Percentiles rank a stretch among this genome's conserved stretches.
Evolutionary conservation across 139 green algal genomes (phyloP).

Genomic region (Volvox africanus): DNA sequence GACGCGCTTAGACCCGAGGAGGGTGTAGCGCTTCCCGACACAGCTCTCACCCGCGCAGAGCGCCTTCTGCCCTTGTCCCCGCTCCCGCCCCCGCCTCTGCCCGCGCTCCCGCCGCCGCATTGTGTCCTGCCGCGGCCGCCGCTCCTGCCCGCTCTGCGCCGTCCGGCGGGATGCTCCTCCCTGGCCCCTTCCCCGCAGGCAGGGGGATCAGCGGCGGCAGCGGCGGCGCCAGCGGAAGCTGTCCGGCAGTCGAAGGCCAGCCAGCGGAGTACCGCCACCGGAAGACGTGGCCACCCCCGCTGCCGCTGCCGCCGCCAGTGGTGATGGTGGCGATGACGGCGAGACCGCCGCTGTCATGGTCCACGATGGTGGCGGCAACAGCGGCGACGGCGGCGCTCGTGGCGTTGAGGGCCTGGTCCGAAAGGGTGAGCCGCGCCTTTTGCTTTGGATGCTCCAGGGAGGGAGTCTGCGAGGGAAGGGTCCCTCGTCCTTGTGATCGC

Average conservation of each 20-base stretch:
- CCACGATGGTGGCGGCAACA: too few relatives aligned
- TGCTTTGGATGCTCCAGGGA: too few relatives aligned
- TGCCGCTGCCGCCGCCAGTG: neutral
- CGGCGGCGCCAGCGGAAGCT: neutral
- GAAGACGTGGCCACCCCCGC: too few relatives aligned
- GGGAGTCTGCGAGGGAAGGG: too few relatives aligned
- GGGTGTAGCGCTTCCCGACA: neutral
- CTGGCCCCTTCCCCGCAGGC: neutral
- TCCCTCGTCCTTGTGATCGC: too few relatives aligned
- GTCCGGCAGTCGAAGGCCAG: neutral
- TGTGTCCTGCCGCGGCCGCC: neutral
- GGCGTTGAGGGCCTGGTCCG: neutral
- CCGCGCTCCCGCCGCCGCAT: neutral
- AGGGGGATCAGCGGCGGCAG: neutral
- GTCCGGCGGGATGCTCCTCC: neutral
- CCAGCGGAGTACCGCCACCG: neutral
- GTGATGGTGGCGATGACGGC: neutral
- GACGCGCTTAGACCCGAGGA: too few relatives aligned
- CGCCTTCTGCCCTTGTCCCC: too few relatives aligned
- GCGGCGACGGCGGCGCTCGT: neutral
- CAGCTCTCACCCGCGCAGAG: neutral
- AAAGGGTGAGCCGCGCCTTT: too few relatives aligned
- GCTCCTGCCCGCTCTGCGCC: neutral
- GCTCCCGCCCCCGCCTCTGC: neutral
- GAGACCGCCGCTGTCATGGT: too few relatives aligned